Conservation (phyloP, 2,329 filamentous ascomycete species). For the Albifimbria verrucaria region DNA sequence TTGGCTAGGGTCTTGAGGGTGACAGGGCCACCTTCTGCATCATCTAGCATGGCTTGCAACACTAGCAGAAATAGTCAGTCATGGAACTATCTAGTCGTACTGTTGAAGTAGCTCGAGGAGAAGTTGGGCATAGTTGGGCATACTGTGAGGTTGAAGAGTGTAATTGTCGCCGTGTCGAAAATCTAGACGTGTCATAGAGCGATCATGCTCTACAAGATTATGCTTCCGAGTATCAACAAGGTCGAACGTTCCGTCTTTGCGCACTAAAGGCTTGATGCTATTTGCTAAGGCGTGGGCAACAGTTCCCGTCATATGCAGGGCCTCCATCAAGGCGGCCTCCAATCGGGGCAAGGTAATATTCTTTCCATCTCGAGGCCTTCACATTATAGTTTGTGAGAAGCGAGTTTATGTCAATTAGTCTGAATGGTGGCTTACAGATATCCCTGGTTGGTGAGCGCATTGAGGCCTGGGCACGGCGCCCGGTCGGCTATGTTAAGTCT, state of each 20-base stretch:
- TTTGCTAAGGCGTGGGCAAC: neutral
- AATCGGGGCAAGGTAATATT: neutral
- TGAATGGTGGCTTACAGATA: constrained; percentile 21
- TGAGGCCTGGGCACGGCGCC: neutral
- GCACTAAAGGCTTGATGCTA: neutral
- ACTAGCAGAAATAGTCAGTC: constrained; percentile 9
- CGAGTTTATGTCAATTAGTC: neutral
- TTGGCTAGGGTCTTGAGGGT: constrained; percentile 22
- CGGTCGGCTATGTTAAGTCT: neutral
- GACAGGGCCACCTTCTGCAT: constrained; percentile 24
- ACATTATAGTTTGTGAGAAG: too few relatives aligned
- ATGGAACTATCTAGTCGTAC: neutral
- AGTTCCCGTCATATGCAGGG: neutral
- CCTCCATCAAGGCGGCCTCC: neutral
- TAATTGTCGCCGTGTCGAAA: constrained; percentile 29
- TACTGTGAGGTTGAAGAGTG: constrained; percentile 22
- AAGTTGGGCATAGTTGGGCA: neutral
- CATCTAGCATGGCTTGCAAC: constrained; percentile 24
- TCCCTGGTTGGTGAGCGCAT: constrained; percentile 24
- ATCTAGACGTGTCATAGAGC: constrained; percentile 28
- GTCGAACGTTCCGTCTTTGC: neutral
- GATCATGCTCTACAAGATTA: constrained; percentile 30
- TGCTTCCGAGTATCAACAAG: constrained; percentile 17
- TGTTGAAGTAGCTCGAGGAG: neutral
- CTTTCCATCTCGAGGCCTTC: neutral